Evolutionary conservation across 2,329 filamentous ascomycete genomes (phyloP).

Genomic region (Xylariaceae sp.): DNA sequence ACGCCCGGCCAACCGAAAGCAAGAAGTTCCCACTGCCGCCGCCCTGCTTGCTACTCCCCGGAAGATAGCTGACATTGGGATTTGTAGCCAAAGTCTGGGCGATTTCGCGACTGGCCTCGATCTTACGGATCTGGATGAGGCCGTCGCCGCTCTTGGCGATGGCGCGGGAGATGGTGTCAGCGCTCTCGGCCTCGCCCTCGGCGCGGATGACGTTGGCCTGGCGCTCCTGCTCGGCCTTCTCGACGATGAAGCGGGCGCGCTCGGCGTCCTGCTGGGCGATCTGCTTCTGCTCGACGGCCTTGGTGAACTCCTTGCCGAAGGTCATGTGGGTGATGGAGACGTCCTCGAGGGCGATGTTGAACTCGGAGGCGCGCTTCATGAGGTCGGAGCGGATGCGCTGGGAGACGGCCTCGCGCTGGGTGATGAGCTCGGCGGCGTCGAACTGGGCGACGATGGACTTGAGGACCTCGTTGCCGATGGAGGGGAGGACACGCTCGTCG

Average conservation of each 20-base stretch:
- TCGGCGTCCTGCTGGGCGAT: constrained; percentile 99
- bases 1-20: constrained; percentile 46
- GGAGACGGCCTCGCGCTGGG: constrained; percentile 93
- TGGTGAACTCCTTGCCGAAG: constrained; percentile 97
- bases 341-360: constrained; percentile 98
- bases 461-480: constrained; percentile 98
- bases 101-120: constrained; percentile 95
- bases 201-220: constrained; percentile 98
- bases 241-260: constrained; percentile 94
- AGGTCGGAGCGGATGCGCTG: constrained; percentile 92
- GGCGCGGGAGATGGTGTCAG: constrained; percentile 90
- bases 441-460: constrained; percentile 99
- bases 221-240: constrained; percentile 97
- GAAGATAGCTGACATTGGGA: constrained; percentile 94
- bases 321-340: constrained; percentile 99
- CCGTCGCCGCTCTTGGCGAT: constrained; percentile 92
- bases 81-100: constrained; percentile 84
- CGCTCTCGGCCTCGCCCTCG: constrained; percentile 95
- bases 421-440: constrained; percentile 97
- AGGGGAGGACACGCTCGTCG: constrained; percentile 96
- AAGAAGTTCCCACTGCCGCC: constrained; percentile 44
- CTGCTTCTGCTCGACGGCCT: constrained; percentile 99
- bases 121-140: constrained; percentile 91
- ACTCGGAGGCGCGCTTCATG: constrained; percentile 87
- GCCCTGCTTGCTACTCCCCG: constrained; percentile 64